These are phyloP conservation scores for Nemania serpens DNA, from an alignment of 2,329 filamentous ascomycete species.

Conservation along the genomic window DNA sequence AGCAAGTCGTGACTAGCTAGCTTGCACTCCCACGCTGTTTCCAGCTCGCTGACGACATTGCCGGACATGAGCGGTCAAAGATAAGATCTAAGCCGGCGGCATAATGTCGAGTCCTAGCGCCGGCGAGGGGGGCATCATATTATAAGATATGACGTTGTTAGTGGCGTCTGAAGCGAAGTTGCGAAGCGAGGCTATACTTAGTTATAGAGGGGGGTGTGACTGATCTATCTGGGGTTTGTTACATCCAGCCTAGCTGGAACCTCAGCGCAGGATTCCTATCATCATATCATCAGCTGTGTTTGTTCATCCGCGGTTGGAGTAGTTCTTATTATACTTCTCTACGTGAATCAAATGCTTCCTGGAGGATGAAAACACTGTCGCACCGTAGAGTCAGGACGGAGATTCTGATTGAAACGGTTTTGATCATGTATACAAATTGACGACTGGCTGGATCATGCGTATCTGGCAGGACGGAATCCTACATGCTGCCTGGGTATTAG, in stretches of 20 bases:
- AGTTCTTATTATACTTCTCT: background rate
- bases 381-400: background rate
- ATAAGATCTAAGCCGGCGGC: background rate
- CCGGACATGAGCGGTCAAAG: background rate
- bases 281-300: too few relatives aligned
- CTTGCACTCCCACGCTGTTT: background rate
- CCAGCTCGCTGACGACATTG: background rate
- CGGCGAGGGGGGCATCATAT: conserved; percentile 1
- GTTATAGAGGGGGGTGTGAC: too few relatives aligned
- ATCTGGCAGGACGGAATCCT: conserved; percentile 15
- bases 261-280: too few relatives aligned
- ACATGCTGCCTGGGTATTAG: conserved; percentile 11
- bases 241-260: too few relatives aligned
- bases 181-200: background rate
- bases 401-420: background rate
- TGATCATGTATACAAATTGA: background rate
- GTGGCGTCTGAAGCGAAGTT: background rate
- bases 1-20: background rate
- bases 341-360: background rate
- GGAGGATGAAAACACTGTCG: background rate
- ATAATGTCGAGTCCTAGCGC: conserved; percentile 10
- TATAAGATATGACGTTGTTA: conserved; percentile 1
- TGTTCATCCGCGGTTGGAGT: too few relatives aligned
- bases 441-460: background rate
- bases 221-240: too few relatives aligned